Evolutionary conservation across 139 green algal genomes (phyloP), one percentile per base, ranked within the genome.

Genomic region (Limnomonas spitsbergensis): DNA sequence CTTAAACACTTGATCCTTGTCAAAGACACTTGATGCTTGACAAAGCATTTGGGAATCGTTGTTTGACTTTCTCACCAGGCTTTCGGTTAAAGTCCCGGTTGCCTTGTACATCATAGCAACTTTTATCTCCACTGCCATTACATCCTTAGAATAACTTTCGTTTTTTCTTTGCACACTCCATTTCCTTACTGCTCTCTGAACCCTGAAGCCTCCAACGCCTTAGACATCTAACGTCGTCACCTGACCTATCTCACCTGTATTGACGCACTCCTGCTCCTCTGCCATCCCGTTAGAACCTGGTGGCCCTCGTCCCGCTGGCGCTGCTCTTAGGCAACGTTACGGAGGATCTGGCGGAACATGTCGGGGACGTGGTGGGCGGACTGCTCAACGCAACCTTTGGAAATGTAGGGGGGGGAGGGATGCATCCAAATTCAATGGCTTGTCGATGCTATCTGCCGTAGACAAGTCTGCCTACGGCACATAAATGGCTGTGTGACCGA

Each of bases 291-390:
- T 38, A 75, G 81, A 97, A 96, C 86, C 94, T 97, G 72, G 26
- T 93, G 2, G 81, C 89, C 0, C 86, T 97, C 29, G 78, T 96
- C 14, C 93, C 93, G 0, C 83, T 97, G 39, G 93, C 93, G 0
- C 88, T 97, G n/a, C 81, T 97, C 69, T 88, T 97, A 66, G 93
- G 93, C 0, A 90, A 96, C 78, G 79, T 96, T 31, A 97, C 93
- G 0, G 93, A 97, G 86, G 92, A 97, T 56, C 84, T 97, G 36
- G 92, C 92, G 0, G 73, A 93, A 27, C 83, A 92, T 1, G 95
- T 95, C 74, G 91, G 91, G 0, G 86, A 95, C 53, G 69, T 81
- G 9, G 66, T 74, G 3, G 37, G 69, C 4, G 66, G 52, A 4
- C 67, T 74, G 67, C 67, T 73, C n/a, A 83, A 83, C 61, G 78